Base-by-base conservation (phyloP, 2,329 filamentous ascomycete species). In the Aaosphaeria arxii region DNA sequence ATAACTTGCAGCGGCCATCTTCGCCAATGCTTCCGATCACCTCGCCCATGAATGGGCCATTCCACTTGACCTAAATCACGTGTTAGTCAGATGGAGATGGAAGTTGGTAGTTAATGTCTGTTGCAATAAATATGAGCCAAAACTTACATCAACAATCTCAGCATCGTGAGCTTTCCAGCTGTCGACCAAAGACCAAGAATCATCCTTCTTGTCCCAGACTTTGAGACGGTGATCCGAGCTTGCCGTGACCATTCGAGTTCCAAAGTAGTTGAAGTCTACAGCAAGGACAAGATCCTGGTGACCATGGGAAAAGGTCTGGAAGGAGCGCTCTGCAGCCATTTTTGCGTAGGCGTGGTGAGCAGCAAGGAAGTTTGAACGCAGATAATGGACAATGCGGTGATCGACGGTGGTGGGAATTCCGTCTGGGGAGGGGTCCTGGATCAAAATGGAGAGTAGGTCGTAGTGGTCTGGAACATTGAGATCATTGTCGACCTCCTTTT, bases 211-310 rank as follows among this genome's bases (percentile, higher is more conserved):
- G 71, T 92, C 89, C 80, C 92, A 96, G 53, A 96, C 88, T 66
- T 91, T 90, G 62, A 97, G 87, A 68, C 88, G 89, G 69, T 95
- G 92, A 70, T 97, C 92, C 13, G 92, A 89, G 13, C 90, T 94
- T 32, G 90, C 91, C 3, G 91, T 94, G 39, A 91, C 88, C 77
- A 92, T 91, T 58, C 91, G 88, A 61, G 90, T 91, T 59, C 91
- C 92, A 69, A 95, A 95, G 57, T 85, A 86, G 71, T 96, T 96
- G 79, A 95, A 95, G 57, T 89, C 87, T 52, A 92, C 85, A 47
- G 89, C 87, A 55, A 91, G 85, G 44, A 95, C 88, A 40, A 94
- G 79, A 67, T 95, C 88, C 62, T 84, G 82, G 71, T 91, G 87
- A 58, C 86, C 86, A 67, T 90, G 85, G 51, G 85, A 81, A 61